Conservation (phyloP, 371 early-diverging fungal species). For the Blakeslea trispora region DNA sequence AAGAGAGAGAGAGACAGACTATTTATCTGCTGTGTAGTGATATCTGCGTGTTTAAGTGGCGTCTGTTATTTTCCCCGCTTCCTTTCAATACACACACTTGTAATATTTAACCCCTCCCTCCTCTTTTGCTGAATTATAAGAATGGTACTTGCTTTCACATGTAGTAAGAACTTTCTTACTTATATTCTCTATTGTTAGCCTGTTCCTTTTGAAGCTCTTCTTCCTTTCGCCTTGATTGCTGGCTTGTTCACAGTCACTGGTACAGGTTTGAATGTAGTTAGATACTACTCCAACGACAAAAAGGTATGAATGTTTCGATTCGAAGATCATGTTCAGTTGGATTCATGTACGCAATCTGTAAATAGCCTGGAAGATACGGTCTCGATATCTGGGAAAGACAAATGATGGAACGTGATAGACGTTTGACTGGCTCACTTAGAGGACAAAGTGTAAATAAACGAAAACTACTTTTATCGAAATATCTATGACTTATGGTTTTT, state of each 20-base stretch:
- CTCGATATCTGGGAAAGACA: conserved; percentile 52
- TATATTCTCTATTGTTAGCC: conserved; percentile 38
- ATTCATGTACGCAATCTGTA: no score
- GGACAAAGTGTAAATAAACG: conserved; percentile 52
- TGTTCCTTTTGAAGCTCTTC: conserved; percentile 53
- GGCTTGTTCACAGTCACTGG: conserved; percentile 42
- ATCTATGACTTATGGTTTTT: conserved; percentile 1
- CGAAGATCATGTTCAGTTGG: no score
- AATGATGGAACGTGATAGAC: conserved; percentile 62
- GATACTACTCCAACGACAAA: conserved; percentile 46
- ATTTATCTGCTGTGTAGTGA: not conserved
- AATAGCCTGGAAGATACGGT: conserved; percentile 25
- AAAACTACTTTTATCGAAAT: no score
- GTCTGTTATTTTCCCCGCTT: conserved; percentile 1
- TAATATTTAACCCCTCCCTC: conserved; percentile 9
- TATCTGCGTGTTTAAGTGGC: not conserved
- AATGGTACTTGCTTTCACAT: not conserved
- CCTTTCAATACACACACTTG: not conserved
- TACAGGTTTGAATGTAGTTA: conserved; percentile 38
- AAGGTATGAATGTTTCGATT: conserved; percentile 30
- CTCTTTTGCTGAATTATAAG: not conserved
- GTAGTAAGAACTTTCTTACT: no score
- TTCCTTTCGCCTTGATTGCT: conserved; percentile 53
- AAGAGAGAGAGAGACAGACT: no score
- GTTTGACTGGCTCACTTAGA: conserved; percentile 49